Evolutionary conservation across 805 yeast species (phyloP).

Genomic region (Candida quercuum): DNA sequence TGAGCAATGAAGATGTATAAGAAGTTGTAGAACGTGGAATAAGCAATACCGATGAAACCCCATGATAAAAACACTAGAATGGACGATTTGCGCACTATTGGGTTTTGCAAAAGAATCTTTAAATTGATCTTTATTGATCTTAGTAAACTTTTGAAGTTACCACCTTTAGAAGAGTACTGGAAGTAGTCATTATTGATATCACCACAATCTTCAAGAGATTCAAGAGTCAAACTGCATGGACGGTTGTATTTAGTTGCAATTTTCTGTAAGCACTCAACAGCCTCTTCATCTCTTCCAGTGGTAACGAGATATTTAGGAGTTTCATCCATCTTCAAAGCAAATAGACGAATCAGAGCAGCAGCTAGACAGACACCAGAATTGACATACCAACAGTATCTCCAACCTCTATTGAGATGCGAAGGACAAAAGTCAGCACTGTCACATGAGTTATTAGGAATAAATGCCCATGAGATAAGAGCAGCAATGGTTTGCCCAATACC

Average conservation of each 20-base stretch:
- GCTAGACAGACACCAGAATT: slow-evolving; percentile 45
- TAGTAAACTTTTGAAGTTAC: slow-evolving; percentile 13
- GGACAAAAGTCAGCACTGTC: slow-evolving; percentile 35
- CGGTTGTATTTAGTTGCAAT: slow-evolving; percentile 43
- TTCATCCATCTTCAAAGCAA: slow-evolving; percentile 39
- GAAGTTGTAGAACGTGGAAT: slow-evolving; percentile 48
- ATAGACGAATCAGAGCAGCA: slow-evolving; percentile 42
- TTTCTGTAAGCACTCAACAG: slow-evolving; percentile 35
- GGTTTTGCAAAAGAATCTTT: slow-evolving; percentile 38
- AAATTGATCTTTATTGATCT: slow-evolving; percentile 31
- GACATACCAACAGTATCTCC: slow-evolving; percentile 53
- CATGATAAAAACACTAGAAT: slow-evolving; percentile 42
- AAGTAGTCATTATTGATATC: slow-evolving; percentile 26
- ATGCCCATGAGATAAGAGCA: slow-evolving; percentile 46
- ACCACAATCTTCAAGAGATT: slow-evolving; percentile 41
- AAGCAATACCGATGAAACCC: slow-evolving; percentile 50
- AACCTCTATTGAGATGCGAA: slow-evolving; percentile 44
- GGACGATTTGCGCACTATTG: slow-evolving; percentile 34
- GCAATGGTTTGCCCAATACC: slow-evolving; percentile 53
- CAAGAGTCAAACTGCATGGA: slow-evolving; percentile 36
- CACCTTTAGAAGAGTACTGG: slow-evolving; percentile 15
- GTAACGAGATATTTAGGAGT: slow-evolving; percentile 49
- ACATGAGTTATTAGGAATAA: slow-evolving; percentile 43
- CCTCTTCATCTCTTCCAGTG: slow-evolving; percentile 44
- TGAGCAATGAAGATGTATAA: slow-evolving; percentile 44